phyloP scores from a whole-genome alignment of 2,329 filamentous ascomycete species.

The Fusarium solani-melongenae region DNA sequence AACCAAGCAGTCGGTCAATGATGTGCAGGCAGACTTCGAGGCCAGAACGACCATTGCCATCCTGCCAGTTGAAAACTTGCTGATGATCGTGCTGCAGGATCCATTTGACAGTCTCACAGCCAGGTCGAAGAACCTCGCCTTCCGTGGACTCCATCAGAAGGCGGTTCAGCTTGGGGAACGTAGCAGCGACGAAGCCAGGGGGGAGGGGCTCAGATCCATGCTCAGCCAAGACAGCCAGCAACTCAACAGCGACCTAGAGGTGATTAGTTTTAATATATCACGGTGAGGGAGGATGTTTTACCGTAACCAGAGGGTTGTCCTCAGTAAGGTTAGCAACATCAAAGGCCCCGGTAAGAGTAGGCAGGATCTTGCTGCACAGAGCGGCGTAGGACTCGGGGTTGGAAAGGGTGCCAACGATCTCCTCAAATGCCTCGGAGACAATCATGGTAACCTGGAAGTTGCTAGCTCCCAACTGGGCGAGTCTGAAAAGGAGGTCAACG shows the following conservation, averaged over 20 bases:
- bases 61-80: conserved; percentile 89
- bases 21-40: conserved; percentile 91
- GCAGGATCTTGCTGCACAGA: conserved; percentile 87
- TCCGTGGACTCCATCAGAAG: conserved; percentile 87
- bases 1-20: conserved; percentile 88
- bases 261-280: conserved; percentile 30
- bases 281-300: conserved; percentile 48
- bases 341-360: conserved; percentile 88
- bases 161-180: conserved; percentile 87
- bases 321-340: conserved; percentile 88
- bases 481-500: conserved; percentile 84
- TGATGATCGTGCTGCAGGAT: conserved; percentile 90
- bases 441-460: conserved; percentile 93
- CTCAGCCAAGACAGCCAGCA: conserved; percentile 83
- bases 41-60: conserved; percentile 82
- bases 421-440: conserved; percentile 91
- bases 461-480: conserved; percentile 86
- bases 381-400: conserved; percentile 77
- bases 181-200: conserved; percentile 83
- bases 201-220: conserved; percentile 88
- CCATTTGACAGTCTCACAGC: conserved; percentile 87
- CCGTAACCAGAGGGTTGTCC: conserved; percentile 84
- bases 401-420: conserved; percentile 78
- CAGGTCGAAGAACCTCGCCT: conserved; percentile 87
- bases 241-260: conserved; percentile 78